Evolutionary conservation across 1,139 yeast genomes (phyloP), one percentile per base, ranked within the genome.

Genomic region (Kodamaea suecica): DNA sequence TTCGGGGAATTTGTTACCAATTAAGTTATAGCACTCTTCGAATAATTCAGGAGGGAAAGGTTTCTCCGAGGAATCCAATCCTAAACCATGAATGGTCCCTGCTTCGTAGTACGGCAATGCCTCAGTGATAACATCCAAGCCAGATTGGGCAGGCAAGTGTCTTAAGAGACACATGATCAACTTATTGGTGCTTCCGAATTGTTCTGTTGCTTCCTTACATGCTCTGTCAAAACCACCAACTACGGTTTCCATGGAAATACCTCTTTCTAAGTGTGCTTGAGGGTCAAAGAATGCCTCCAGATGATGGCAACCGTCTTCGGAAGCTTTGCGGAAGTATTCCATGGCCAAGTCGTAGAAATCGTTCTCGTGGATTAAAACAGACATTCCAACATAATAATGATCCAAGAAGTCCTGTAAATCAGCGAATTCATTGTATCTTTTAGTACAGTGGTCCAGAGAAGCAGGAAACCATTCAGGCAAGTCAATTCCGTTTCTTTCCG

Each of bases 251-350:
- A 83, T 60, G 13, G 67, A 49, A 31, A 84, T 64, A 6, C 80
- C 83, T 49, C 94, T 68, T 42, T 78, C 80, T 20, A 82, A 69
- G 52, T 84, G 95, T 17, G 87, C 87, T 59, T 84, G 95, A 16
- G 95, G 94, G 52, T 84, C 95, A 48, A 82, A 84, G 55, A 84
- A 84, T 1, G 80, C 78, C 57, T 84, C 95, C 2, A 82, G 70
- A 52, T 80, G 87, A 33, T 57, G 57, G 39, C 82, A 65, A 12
- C 86, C 86, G 52, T 84, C 87, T 4, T 55, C 46, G 35, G 72
- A 57, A 5, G 86, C 86, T 46, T 71, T 76, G 33, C 55, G 57
- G 58, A 84, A 81, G 57, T 84, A 84, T 7, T 73, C 79, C 76
- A 76, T 78, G n/a, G 92, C 87, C 48, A 84, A 64, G 48, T 82